Evolutionary conservation across 495 filamentous ascomycete species (phyloP).

Genomic region (Xylaria longipes): DNA sequence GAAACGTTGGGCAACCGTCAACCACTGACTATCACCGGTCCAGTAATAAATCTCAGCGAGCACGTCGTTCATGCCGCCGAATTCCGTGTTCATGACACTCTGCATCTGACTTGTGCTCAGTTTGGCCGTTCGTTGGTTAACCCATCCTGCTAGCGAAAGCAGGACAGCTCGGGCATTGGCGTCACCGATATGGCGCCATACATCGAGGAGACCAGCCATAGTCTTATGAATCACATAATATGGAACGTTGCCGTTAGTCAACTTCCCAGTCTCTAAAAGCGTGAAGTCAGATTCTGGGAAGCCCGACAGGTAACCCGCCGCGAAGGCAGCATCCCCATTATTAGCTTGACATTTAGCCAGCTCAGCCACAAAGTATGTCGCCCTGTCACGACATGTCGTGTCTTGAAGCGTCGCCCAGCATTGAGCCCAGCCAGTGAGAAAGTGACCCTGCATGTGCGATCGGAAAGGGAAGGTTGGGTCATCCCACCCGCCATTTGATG

Average conservation of each 20-base stretch:
- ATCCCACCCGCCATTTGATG: slow-evolving; percentile 47
- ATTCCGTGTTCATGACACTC: slow-evolving; percentile 44
- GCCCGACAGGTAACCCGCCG: slow-evolving; percentile 42
- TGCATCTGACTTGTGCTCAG: slow-evolving; percentile 46
- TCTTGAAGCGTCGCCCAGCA: slow-evolving; percentile 39
- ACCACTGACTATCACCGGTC: slow-evolving; percentile 42
- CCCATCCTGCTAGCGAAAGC: slow-evolving; percentile 44
- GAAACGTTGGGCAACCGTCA: slow-evolving; percentile 44
- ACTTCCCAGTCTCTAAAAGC: slow-evolving; percentile 36
- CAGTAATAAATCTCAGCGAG: slow-evolving; percentile 42
- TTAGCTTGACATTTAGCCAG: slow-evolving; percentile 48
- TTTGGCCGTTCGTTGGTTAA: slow-evolving; percentile 41
- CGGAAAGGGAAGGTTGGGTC: slow-evolving; percentile 49
- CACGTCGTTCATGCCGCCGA: slow-evolving; percentile 50
- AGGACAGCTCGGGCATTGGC: slow-evolving; percentile 38
- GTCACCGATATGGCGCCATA: slow-evolving; percentile 44
- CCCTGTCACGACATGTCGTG: slow-evolving; percentile 39
- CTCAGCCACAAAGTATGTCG: slow-evolving; percentile 43
- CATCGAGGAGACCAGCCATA: slow-evolving; percentile 43
- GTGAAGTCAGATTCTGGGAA: slow-evolving; percentile 49
- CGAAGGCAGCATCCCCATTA: slow-evolving; percentile 40
- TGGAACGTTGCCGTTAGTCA: slow-evolving; percentile 38
- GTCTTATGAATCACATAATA: slow-evolving; percentile 43
- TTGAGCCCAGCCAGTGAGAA: slow-evolving; percentile 43
- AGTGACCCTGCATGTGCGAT: slow-evolving; percentile 46